Evolutionary conservation across 805 yeast species (phyloP).

Genomic region (Yueomyces sinensis): DNA sequence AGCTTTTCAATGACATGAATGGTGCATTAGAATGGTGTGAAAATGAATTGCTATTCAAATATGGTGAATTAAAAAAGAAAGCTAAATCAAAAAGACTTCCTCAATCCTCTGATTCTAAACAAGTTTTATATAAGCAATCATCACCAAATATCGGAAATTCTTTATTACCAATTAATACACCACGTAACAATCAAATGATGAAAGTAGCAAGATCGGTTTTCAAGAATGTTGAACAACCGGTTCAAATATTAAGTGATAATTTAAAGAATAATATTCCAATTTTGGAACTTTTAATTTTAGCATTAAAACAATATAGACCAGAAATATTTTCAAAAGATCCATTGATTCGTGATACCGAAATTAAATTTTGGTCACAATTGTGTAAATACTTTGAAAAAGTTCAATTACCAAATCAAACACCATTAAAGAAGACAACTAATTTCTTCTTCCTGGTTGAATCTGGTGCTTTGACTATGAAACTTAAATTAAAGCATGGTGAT

Average conservation of each 20-base stretch:
- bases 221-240: constrained; percentile 18
- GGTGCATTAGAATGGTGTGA: constrained; percentile 95
- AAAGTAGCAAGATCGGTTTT: constrained; percentile 27
- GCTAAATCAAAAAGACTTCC: constrained; percentile 4
- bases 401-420: constrained; percentile 36
- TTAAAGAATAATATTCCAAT: constrained; percentile 12
- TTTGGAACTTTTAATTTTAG: constrained; percentile 16
- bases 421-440: constrained; percentile 21
- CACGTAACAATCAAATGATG: constrained; percentile 28
- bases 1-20: constrained; percentile 65
- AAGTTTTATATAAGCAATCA: background rate
- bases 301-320: constrained; percentile 19
- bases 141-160: background rate
- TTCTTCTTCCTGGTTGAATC: constrained; percentile 45
- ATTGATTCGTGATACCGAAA: constrained; percentile 25
- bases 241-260: constrained; percentile 9
- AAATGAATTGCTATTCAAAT: constrained; percentile 54
- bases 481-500: constrained; percentile 31
- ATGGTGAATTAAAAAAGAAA: constrained; percentile 23
- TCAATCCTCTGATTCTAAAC: background rate
- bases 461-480: constrained; percentile 40
- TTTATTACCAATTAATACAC: constrained; percentile 24
- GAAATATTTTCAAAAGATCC: constrained; percentile 13
- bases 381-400: constrained; percentile 42
- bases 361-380: constrained; percentile 52